Percentiles rank a stretch among this genome's conserved stretches.
Conservation (phyloP, 1,139 yeast genomes). For the Kodamaea arcana region DNA sequence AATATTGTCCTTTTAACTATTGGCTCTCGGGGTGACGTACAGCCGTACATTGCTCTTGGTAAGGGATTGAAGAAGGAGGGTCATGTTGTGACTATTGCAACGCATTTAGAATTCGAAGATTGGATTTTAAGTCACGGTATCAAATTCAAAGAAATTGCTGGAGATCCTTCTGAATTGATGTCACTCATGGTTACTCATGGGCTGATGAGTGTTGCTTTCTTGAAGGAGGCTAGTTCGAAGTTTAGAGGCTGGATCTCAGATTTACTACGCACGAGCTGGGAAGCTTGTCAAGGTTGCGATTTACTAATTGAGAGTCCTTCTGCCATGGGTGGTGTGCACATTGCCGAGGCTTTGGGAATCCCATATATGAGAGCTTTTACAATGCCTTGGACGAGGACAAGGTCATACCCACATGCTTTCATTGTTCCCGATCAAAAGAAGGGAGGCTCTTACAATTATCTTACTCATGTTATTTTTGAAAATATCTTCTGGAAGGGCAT, state of each 20-base stretch:
- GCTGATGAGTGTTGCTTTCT: slow-evolving; percentile 73
- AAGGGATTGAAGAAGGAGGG: slow-evolving; percentile 77
- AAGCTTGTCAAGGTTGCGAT: slow-evolving; percentile 80
- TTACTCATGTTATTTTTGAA: slow-evolving; percentile 91
- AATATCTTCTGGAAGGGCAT: slow-evolving; percentile 93
- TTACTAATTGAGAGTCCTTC: slow-evolving; percentile 89
- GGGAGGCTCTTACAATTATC: slow-evolving; percentile 88
- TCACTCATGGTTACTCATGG: slow-evolving; percentile 90
- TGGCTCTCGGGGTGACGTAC: slow-evolving; percentile 95
- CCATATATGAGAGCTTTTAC: slow-evolving; percentile 95
- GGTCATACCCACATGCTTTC: slow-evolving; percentile 95
- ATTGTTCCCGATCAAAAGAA: slow-evolving; percentile 89
- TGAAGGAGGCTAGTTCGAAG: slow-evolving; percentile 75
- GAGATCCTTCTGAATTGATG: slow-evolving; percentile 92
- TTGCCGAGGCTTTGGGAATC: slow-evolving; percentile 84
- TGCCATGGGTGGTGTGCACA: slow-evolving; percentile 92
- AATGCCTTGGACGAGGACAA: slow-evolving; percentile 97
- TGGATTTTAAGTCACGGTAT: slow-evolving; percentile 72
- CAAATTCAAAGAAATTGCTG: slow-evolving; percentile 73
- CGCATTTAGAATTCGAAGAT: slow-evolving; percentile 73
- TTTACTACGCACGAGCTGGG: slow-evolving; percentile 69
- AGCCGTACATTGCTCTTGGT: slow-evolving; percentile 89
- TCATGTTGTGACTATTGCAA: slow-evolving; percentile 77
- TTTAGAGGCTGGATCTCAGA: slow-evolving; percentile 81
- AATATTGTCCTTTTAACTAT: slow-evolving; percentile 75